Base-by-base conservation (phyloP, 768 basidiomycete species). In the Favolaschia claudopus region DNA sequence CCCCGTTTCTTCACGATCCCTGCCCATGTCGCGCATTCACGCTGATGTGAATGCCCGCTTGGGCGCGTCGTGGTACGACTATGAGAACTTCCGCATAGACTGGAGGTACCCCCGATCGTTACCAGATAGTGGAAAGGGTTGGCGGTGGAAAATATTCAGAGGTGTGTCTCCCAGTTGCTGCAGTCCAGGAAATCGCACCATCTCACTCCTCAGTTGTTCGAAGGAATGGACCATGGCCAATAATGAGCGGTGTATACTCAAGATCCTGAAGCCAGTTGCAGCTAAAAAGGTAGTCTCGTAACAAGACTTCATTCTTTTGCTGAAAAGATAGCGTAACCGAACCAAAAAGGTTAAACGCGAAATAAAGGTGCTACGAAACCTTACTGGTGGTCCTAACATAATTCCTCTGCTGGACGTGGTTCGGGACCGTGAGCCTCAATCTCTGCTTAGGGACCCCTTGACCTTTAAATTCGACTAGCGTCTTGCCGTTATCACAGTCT, bases 321-420 rank as follows among this genome's bases (percentile, higher is more conserved):
- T n/a, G n/a, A n/a, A n/a, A n/a, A n/a, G n/a, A n/a, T n/a, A n/a
- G n/a, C n/a, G n/a, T n/a, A n/a, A n/a, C n/a, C n/a, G n/a, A n/a
- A n/a, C n/a, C n/a, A n/a, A n/a, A n/a, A 90, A 90, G 78, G 85
- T 89, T 70, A 88, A 88, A 74, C 79, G 89, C 28, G 89, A 91
- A 72, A 86, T 91, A 73, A 89, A 90, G 76, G 85, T 90, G 56
- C 74, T 91, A 45, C 82, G 85, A 58, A 89, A 89, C 70, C 69
- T 91, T 25, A 82, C 85, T 8, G 89, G 89, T 8, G 89, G 87
- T 3, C 83, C 87, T n/a, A 91, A 90, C 74, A 78, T 90, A 53
- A 80, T 91, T 61, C 80, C 77, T 5, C 68, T 91, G 55, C 72
- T 88, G 65, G 89, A 91, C 67, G 86, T 89, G 36, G 89, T 90